Conservation (phyloP, 805 yeast genomes). For the Nakazawaea laoshanensis region DNA sequence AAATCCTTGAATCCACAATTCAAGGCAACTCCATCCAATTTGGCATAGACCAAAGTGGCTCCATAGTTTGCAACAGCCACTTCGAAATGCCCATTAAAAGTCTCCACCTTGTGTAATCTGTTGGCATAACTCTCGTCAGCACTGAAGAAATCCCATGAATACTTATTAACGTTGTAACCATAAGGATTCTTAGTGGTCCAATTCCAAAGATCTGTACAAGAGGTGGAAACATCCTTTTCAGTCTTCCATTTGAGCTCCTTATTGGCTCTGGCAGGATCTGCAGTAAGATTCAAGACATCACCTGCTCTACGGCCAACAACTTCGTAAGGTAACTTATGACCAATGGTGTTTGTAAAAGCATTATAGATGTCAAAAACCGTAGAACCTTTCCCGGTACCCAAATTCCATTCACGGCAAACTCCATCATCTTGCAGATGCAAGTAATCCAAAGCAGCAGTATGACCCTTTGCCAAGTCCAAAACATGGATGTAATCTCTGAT, state of each 20-base stretch:
- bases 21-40: constrained; percentile 28
- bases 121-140: constrained; percentile 17
- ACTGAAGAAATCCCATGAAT: constrained; percentile 24
- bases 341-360: constrained; percentile 59
- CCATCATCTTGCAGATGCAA: constrained; percentile 34
- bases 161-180: constrained; percentile 37
- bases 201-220: constrained; percentile 69
- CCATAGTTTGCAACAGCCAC: constrained; percentile 42
- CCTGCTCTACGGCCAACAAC: constrained; percentile 65
- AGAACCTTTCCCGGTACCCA: constrained; percentile 76
- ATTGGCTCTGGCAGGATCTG: constrained; percentile 60
- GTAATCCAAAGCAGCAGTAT: constrained; percentile 59
- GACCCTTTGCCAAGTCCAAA: constrained; percentile 72
- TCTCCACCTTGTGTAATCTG: constrained; percentile 24
- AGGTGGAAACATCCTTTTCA: constrained; percentile 43
- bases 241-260: constrained; percentile 61
- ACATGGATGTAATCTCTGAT: constrained; percentile 79
- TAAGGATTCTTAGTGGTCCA: constrained; percentile 67
- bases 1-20: constrained; percentile 31
- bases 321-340: constrained; percentile 54
- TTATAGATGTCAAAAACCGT: constrained; percentile 66
- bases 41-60: constrained; percentile 37
- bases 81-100: constrained; percentile 18
- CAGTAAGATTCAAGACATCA: constrained; percentile 70
- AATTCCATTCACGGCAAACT: constrained; percentile 69